phyloP scores from a whole-genome alignment of 2,329 filamentous ascomycete genomes.

The Raffaelea ambrosiae region DNA sequence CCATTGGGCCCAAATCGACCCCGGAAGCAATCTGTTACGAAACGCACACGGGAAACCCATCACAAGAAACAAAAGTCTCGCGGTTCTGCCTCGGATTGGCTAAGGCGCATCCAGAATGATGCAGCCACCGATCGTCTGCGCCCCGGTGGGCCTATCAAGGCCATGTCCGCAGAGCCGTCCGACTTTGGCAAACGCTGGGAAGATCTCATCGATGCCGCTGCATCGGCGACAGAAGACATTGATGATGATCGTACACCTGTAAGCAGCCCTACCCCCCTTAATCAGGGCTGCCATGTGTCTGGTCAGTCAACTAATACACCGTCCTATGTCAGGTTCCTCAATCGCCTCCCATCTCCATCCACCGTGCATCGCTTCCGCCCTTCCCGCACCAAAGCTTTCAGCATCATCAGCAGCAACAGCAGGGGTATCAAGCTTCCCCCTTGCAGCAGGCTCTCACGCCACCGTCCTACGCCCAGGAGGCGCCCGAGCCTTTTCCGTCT shows the following conservation, averaged over 20 bases:
- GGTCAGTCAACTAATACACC: neutral
- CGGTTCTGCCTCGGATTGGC: conserved; percentile 60
- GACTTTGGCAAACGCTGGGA: conserved; percentile 90
- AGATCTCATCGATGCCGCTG: conserved; percentile 87
- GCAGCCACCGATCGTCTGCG: conserved; percentile 47
- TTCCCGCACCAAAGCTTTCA: conserved; percentile 41
- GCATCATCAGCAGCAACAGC: conserved; percentile 16
- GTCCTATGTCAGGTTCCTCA: conserved; percentile 47
- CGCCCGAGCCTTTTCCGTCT: conserved; percentile 75
- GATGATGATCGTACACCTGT: conserved; percentile 88
- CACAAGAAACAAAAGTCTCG: conserved; percentile 74
- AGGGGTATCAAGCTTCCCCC: conserved; percentile 76
- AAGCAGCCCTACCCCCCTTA: conserved; percentile 29
- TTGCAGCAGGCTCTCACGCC: conserved; percentile 86
- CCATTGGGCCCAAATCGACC: conserved; percentile 62
- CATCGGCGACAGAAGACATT: conserved; percentile 83
- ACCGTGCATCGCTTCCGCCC: conserved; percentile 53
- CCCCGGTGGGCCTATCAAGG: conserved; percentile 63
- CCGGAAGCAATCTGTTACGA: conserved; percentile 79
- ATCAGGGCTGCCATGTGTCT: neutral
- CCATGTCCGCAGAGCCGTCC: conserved; percentile 75
- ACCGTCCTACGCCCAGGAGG: conserved; percentile 59
- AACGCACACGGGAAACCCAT: conserved; percentile 64
- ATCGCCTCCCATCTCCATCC: conserved; percentile 56
- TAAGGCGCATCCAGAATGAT: conserved; percentile 49